Evolutionary conservation across 768 basidiomycete genomes (phyloP), one percentile per base, ranked within the genome.

Genomic region (Mrakia hoshinonis): DNA sequence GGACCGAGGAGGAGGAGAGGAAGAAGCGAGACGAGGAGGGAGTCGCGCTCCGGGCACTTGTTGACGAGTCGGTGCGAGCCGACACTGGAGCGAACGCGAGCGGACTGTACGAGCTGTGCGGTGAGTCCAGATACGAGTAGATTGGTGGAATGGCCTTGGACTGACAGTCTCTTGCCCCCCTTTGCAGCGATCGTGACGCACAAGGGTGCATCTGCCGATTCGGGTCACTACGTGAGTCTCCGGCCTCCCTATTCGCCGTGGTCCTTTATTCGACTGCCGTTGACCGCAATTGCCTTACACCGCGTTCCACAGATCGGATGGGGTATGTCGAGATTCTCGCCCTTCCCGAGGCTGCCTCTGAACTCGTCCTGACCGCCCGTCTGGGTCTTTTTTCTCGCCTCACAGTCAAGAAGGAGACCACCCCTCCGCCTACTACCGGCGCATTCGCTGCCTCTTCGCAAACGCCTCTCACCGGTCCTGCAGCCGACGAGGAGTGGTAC

Each of bases 151-250:
- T 46, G 1, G 5, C 31, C 9, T 12, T 34, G 18, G 48, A 31
- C 51, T 46, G 26, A 7, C 31, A 62, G 71, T 76, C 65, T 29
- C 74, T 48, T 22, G 11, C 34, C 13, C 34, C 2, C 9, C 10
- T 69, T 18, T 61, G 47, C 76, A 92, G 92, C 89, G 10, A 89
- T 99, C 77, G 87, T 99, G 15, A 95, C 93, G 26, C 96, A 98
- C 84, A 99, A 99, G 79, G 96, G 96, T 13, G 86, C 93, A 0
- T 89, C 89, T 0, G 94, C 96, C 0, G 96, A 98, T 77, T 87
- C 91, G 0, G 79, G 80, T 2, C 95, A 98, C 80, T 98, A 98
- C 77, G 93, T 97, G 29, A 87, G 0, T 97, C 43, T 43, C 43
- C n/a, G n/a, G 89, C 81, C 89, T 89, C 36, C 89, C 90, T 81